Conservation (phyloP, 2,329 filamentous ascomycete genomes). For the Cladophialophora bantiana region DNA sequence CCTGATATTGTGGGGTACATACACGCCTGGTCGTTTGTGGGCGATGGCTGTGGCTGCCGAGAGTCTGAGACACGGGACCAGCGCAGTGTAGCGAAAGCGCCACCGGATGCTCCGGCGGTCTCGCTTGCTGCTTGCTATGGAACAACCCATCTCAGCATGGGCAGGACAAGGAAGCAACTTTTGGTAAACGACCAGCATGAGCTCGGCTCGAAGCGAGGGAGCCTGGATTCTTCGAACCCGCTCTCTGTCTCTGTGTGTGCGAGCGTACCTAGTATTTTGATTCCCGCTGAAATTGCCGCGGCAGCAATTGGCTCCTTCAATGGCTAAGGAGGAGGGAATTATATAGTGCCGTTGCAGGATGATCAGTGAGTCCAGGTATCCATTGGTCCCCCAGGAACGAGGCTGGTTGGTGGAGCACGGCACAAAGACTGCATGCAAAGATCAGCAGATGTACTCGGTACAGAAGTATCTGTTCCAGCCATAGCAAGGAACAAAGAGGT, state of each 20-base stretch:
- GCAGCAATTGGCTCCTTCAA: not conserved
- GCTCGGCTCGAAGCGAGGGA: not conserved
- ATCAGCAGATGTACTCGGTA: not conserved
- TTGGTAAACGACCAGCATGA: not conserved
- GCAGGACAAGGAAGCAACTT: not conserved
- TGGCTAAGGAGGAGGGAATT: not conserved
- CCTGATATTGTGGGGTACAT: constrained; percentile 6
- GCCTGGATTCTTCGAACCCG: not conserved
- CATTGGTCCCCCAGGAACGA: not conserved
- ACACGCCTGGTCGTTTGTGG: not conserved
- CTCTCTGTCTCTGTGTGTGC: not conserved
- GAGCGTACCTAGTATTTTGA: not conserved
- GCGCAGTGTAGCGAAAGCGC: no score
- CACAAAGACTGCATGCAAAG: not conserved
- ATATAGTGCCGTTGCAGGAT: not conserved
- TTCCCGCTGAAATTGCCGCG: not conserved
- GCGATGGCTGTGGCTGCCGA: no score
- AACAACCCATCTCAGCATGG: not conserved
- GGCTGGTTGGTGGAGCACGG: constrained; percentile 3
- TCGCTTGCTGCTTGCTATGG: not conserved
- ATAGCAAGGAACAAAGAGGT: not conserved
- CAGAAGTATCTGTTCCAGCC: not conserved
- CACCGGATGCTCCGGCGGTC: not conserved
- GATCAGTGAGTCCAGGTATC: not conserved
- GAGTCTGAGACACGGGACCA: no score